Evolutionary conservation across 371 early-diverging fungal species (phyloP).

Genomic region (Syncephalis plumigaleata): DNA sequence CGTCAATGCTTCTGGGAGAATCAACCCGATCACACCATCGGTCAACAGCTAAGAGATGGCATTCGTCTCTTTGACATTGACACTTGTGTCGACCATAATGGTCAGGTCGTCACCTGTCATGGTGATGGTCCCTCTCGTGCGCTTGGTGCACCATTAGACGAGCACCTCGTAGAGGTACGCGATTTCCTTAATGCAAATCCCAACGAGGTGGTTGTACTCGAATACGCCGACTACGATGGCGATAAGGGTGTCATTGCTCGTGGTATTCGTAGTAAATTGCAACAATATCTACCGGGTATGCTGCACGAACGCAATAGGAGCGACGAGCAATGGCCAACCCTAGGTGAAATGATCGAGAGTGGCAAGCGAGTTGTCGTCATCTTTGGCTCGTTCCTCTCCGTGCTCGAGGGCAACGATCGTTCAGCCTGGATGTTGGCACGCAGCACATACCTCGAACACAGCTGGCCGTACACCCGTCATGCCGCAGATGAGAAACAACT

Average conservation of each 20-base stretch:
- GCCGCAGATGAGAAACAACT: too few relatives aligned
- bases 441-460: too few relatives aligned
- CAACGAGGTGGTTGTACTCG: not conserved
- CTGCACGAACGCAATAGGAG: not conserved
- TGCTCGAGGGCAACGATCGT: too few relatives aligned
- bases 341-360: slow-evolving; percentile 14
- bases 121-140: too few relatives aligned
- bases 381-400: slow-evolving; percentile 3
- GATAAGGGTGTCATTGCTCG: not conserved
- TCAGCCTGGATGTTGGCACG: too few relatives aligned
- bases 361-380: slow-evolving; percentile 14
- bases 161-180: too few relatives aligned
- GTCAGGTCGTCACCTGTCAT: not conserved
- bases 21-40: slow-evolving; percentile 12
- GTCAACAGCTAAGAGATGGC: slow-evolving; percentile 15
- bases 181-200: slow-evolving; percentile 8
- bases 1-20: slow-evolving; percentile 20
- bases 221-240: too few relatives aligned
- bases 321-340: slow-evolving; percentile 11
- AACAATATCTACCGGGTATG: not conserved
- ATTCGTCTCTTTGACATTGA: slow-evolving; percentile 5
- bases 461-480: too few relatives aligned
- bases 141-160: too few relatives aligned
- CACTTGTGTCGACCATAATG: not conserved
- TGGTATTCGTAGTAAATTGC: not conserved